A percentile compares a stretch with the other conserved stretches of the same genome.
phyloP scores from a whole-genome alignment of 2,329 filamentous ascomycete species.

The Scedosporium dehoogii region DNA sequence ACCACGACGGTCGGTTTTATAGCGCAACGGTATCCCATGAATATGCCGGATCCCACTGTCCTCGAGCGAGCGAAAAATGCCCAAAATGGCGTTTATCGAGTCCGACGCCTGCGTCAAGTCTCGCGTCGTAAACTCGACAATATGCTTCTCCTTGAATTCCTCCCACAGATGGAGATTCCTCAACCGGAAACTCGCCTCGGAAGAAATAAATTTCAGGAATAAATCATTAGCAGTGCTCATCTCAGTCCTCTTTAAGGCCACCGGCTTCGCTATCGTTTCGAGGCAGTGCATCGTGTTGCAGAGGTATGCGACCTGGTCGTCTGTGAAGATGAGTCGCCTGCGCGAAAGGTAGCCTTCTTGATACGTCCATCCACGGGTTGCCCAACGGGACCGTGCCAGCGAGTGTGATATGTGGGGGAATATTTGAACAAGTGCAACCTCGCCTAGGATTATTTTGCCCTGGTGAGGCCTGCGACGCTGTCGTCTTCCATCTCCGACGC shows the following conservation, averaged over 20 bases:
- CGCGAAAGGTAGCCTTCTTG: conserved; percentile 10
- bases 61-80: conserved; percentile 20
- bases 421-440: background rate
- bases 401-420: background rate
- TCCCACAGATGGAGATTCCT: background rate
- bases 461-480: conserved; percentile 12
- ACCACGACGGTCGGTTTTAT: background rate
- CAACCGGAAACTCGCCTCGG: background rate
- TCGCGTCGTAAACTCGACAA: conserved; percentile 20
- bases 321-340: conserved; percentile 13
- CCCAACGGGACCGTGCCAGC: conserved; percentile 10
- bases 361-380: conserved; percentile 11
- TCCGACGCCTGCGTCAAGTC: conserved; percentile 20
- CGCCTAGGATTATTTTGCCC: background rate
- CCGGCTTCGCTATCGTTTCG: conserved; percentile 18
- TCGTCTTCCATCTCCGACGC: conserved; percentile 18
- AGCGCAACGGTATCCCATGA: conserved; percentile 18
- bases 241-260: background rate
- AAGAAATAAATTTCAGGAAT: background rate
- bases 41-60: conserved; percentile 20
- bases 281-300: conserved; percentile 27
- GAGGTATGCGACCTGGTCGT: conserved; percentile 23
- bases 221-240: background rate
- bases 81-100: conserved; percentile 22
- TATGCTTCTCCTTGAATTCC: conserved; percentile 18